Evolutionary conservation across 495 filamentous ascomycete genomes (phyloP).

Genomic region (Lepraria neglecta): DNA sequence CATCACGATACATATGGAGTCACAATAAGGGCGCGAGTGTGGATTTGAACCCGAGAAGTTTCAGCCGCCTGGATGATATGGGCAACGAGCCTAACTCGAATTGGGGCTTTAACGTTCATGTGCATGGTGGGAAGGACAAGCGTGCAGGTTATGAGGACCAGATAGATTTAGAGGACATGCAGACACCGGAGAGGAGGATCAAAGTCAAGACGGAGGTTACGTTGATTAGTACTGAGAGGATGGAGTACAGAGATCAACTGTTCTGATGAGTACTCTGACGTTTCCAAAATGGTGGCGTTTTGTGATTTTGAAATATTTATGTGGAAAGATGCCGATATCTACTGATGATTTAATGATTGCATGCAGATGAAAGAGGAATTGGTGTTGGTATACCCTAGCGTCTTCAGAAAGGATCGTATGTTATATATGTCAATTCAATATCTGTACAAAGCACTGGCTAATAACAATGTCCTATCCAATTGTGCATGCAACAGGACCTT

Average conservation of each 20-base stretch:
- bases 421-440: too few relatives aligned
- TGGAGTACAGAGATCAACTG: constrained; percentile 19
- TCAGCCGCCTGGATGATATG: constrained; percentile 14
- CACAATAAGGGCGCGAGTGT: constrained; percentile 1
- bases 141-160: neutral
- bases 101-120: constrained; percentile 15
- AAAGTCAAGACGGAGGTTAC: constrained; percentile 21
- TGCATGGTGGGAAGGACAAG: constrained; percentile 9
- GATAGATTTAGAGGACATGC: constrained; percentile 8
- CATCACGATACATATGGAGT: constrained; percentile 11
- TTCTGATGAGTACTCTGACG: constrained; percentile 1
- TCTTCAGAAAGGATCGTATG: too few relatives aligned
- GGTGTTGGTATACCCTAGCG: too few relatives aligned
- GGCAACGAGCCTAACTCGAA: constrained; percentile 4
- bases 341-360: neutral
- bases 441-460: too few relatives aligned
- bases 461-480: too few relatives aligned
- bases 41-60: constrained; percentile 3
- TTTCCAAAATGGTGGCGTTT: too few relatives aligned
- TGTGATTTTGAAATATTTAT: too few relatives aligned
- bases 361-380: too few relatives aligned
- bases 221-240: constrained; percentile 16
- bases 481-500: too few relatives aligned
- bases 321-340: neutral
- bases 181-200: constrained; percentile 17